Percentiles rank a stretch among this genome's conserved stretches.
Evolutionary conservation across 1,139 yeast genomes (phyloP).

Genomic region (Zygoascus hellenicus): DNA sequence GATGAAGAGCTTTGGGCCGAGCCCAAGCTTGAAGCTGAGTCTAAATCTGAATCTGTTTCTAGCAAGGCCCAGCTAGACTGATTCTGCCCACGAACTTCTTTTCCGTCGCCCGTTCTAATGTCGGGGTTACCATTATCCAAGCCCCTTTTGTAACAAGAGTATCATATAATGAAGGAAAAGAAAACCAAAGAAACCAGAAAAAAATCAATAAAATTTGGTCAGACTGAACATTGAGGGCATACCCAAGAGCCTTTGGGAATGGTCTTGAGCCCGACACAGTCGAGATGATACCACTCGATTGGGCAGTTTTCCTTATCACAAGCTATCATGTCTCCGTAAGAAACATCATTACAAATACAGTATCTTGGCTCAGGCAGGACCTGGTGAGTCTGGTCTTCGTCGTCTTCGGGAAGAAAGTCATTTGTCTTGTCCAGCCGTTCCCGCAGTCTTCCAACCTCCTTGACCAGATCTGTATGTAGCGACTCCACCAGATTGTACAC

Average conservation of each 20-base stretch:
- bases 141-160: not conserved
- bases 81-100: not conserved
- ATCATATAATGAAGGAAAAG: not conserved
- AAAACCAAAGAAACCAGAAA: not conserved
- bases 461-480: constrained; percentile 10
- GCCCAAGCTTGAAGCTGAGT: not conserved
- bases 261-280: constrained; percentile 60
- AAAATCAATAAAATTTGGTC: not conserved
- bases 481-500: constrained; percentile 13
- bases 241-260: constrained; percentile 37
- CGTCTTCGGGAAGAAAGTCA: not conserved
- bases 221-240: constrained; percentile 29
- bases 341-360: constrained; percentile 74
- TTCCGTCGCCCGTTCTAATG: too few relatives aligned
- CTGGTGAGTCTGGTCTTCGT: constrained; percentile 1
- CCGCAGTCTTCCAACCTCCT: constrained; percentile 13
- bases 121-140: too few relatives aligned
- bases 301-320: constrained; percentile 76
- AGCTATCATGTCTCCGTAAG: constrained; percentile 86
- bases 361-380: constrained; percentile 34
- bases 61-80: not conserved
- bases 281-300: constrained; percentile 74
- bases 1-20: constrained; percentile 29
- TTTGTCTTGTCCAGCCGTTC: constrained; percentile 8
- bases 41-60: not conserved